Base-by-base conservation (phyloP, 257 asterid species). In the Eucommia ulmoides region DNA sequence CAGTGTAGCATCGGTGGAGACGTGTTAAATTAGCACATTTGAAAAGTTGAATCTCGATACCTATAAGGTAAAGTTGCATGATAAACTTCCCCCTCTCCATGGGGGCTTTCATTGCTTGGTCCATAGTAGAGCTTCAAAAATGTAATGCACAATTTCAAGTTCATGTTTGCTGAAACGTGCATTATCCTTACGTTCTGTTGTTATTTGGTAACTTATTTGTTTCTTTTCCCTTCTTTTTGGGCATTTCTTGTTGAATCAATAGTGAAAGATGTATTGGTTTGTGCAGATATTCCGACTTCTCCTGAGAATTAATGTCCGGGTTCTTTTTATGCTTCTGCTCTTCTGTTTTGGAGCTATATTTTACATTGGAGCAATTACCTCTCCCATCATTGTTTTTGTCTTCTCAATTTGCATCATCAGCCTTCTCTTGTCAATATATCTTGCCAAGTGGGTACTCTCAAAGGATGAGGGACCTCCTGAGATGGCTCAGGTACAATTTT, bases 381-480 rank as follows among this genome's bases (percentile, higher is more conserved):
- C 99, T 7, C 89, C 99, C 0, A 76, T 70, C 59, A 75, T 91
- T 61, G 92, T 91, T 61, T 86, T 91, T 52, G 99, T 91, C 56
- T 87, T 76, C 75, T 65, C 94, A 17, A 88, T 91, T 63, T 91
- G 99, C 92, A 79, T 75, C 56, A 51, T 75, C 74, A 81, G 95
- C 71, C 77, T 83, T 65, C 58, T 91, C 46, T 65, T 79, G 53
- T 68, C 99, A n/a, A 63, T 77, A 51, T 83, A 86, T 67, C 93
- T 91, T 23, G 60, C 84, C 5, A 86, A 81, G 78, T 91, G 96
- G 99, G 96, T 86, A 49, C 95, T 91, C 26, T 33, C 83, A 20
- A 91, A 91, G 86, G 99, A 91, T 47, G 98, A 89, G 70, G 98
- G 98, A 18, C 96, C 98, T 38, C 94, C 96, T 45, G 98, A 89